Evolutionary conservation across 1,284 basidiomycete genomes (phyloP).

Genomic region (Vanrija sp.): DNA sequence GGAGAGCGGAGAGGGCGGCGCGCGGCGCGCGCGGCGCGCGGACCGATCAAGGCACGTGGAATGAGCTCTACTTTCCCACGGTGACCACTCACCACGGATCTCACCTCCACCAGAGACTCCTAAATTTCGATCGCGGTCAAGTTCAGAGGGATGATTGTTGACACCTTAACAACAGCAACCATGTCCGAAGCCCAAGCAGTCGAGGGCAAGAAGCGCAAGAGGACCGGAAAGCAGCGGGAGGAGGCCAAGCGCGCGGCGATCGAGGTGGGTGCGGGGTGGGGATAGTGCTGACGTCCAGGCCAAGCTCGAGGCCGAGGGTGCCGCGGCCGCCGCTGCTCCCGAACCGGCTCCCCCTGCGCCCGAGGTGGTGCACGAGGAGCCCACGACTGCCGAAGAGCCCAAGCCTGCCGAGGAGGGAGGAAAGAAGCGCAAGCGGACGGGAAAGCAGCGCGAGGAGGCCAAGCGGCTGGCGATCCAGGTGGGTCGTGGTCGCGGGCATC

Average conservation of each 20-base stretch:
- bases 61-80: too few species aligned
- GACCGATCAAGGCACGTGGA: too few species aligned
- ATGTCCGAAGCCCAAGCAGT: background rate
- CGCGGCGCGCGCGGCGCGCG: too few species aligned
- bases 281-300: constrained; percentile 1
- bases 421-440: constrained; percentile 47
- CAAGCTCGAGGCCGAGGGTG: constrained; percentile 41
- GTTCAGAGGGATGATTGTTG: background rate
- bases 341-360: too few species aligned
- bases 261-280: constrained; percentile 14
- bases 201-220: constrained; percentile 38
- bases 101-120: background rate
- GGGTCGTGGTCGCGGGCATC: background rate
- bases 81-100: too few species aligned
- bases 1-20: too few species aligned
- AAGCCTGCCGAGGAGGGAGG: too few species aligned
- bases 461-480: constrained; percentile 40
- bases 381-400: too few species aligned
- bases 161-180: background rate
- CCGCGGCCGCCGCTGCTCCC: constrained; percentile 26
- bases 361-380: too few species aligned
- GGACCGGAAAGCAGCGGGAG: constrained; percentile 44
- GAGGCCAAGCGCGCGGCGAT: constrained; percentile 39
- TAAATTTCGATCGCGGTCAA: background rate
- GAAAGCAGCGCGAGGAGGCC: constrained; percentile 42